Evolutionary conservation across 106 monocot genomes (phyloP).

Genomic region (Alisma plantagoaquatica): DNA sequence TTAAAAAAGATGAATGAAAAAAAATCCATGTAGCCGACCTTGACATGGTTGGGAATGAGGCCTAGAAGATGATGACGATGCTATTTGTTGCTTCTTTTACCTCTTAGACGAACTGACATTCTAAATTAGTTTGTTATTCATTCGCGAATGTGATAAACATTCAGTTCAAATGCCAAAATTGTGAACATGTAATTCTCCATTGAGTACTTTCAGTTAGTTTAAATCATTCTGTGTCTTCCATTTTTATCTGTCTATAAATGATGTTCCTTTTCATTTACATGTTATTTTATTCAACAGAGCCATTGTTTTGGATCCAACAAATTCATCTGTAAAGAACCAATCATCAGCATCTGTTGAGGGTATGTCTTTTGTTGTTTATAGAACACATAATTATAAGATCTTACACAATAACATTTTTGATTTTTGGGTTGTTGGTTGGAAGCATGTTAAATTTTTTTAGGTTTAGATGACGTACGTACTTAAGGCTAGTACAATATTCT

Average conservation of each 20-base stretch:
- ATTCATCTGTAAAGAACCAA: constrained; percentile 87
- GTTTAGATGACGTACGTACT: neutral
- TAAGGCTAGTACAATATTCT: too few species aligned
- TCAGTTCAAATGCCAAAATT: too few species aligned
- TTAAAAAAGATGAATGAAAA: too few species aligned
- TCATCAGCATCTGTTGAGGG: constrained; percentile 91
- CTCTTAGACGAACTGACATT: neutral
- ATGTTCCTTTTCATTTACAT: neutral
- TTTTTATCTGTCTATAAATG: neutral
- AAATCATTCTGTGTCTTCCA: neutral
- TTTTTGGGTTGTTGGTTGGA: neutral
- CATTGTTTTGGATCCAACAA: constrained; percentile 78
- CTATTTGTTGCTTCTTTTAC: too few species aligned
- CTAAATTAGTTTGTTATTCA: neutral
- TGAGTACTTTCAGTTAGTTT: neutral
- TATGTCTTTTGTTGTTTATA: constrained; percentile 17
- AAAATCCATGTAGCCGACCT: too few species aligned
- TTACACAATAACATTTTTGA: neutral
- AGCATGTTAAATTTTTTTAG: neutral
- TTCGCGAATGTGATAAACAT: neutral
- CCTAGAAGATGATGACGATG: too few species aligned
- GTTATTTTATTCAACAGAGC: constrained; percentile 33
- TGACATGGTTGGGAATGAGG: too few species aligned
- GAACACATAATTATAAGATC: neutral
- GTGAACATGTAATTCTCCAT: neutral